phyloP scores from a whole-genome alignment of 257 asterid genomes.

The Solanum chmielewskii region DNA sequence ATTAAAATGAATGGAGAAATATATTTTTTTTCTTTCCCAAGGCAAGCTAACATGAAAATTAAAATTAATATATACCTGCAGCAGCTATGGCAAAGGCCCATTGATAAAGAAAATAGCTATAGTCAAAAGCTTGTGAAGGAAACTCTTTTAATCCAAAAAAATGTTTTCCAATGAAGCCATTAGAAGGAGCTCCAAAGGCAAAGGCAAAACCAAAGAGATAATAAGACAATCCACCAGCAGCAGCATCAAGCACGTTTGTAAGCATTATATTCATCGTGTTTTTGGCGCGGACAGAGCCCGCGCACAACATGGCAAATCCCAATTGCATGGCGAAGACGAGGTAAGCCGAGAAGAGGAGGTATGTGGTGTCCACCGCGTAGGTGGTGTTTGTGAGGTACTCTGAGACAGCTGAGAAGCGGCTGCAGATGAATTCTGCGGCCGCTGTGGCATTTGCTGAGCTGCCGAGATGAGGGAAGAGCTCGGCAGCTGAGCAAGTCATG shows the following conservation, averaged over 20 bases:
- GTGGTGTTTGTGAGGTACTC: slow-evolving; percentile 36
- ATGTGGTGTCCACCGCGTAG: slow-evolving; percentile 59
- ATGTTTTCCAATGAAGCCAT: slow-evolving; percentile 79
- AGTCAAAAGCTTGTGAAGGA: slow-evolving; percentile 38
- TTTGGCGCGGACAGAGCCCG: slow-evolving; percentile 89
- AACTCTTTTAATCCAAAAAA: slow-evolving; percentile 54
- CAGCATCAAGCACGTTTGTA: slow-evolving; percentile 93
- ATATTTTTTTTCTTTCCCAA: background rate
- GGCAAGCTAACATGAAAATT: background rate
- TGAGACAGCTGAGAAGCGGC: slow-evolving; percentile 38
- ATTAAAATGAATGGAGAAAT: too few species aligned
- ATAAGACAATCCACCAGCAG: slow-evolving; percentile 84
- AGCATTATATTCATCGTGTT: slow-evolving; percentile 94
- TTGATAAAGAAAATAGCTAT: slow-evolving; percentile 58
- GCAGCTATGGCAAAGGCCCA: slow-evolving; percentile 98
- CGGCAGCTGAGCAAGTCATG: slow-evolving; percentile 28
- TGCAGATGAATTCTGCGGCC: slow-evolving; percentile 59
- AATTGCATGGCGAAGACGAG: slow-evolving; percentile 89
- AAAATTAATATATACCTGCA: slow-evolving; percentile 33
- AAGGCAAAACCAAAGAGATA: slow-evolving; percentile 85
- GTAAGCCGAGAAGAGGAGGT: slow-evolving; percentile 84
- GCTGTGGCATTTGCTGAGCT: slow-evolving; percentile 48
- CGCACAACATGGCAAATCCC: slow-evolving; percentile 95
- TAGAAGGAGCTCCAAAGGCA: slow-evolving; percentile 76
- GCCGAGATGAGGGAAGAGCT: slow-evolving; percentile 54